A percentile compares a stretch with the other conserved stretches of the same genome.
phyloP scores from a whole-genome alignment of 257 asterid species.

The Primulina huaijiensis region DNA sequence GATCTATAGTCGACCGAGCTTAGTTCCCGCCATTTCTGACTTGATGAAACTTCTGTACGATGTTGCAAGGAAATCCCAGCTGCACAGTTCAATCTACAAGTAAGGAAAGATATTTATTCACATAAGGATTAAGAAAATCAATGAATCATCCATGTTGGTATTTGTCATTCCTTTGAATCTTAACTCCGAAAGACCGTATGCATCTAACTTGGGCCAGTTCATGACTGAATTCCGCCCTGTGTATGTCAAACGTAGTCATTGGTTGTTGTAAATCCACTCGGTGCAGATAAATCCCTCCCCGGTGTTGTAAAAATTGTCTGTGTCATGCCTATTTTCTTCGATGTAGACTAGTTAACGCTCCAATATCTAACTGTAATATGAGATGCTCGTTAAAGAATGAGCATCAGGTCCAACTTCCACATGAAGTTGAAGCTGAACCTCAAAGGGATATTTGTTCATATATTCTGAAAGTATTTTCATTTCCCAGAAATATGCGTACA shows the following conservation, averaged over 20 bases:
- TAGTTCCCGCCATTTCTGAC: neutral
- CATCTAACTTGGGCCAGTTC: neutral
- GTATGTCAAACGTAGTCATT: neutral
- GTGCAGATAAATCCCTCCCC: neutral
- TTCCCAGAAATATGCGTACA: too few species aligned
- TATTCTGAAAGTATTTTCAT: too few species aligned
- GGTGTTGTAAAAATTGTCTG: neutral
- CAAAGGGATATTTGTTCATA: neutral
- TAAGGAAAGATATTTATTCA: neutral
- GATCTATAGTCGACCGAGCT: neutral
- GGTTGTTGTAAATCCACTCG: neutral
- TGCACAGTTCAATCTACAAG: neutral
- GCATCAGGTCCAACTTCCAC: neutral
- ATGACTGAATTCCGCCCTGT: neutral
- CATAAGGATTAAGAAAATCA: neutral
- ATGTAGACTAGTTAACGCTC: neutral
- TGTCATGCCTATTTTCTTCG: constrained; percentile 1
- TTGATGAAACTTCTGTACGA: neutral
- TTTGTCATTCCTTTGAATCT: neutral
- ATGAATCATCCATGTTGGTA: neutral
- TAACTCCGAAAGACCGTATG: neutral
- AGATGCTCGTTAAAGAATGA: neutral
- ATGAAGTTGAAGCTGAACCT: neutral
- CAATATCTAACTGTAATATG: neutral
- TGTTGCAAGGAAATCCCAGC: neutral